Evolutionary conservation across 106 monocot genomes (phyloP).

Genomic region (Narthecium ossifragum): DNA sequence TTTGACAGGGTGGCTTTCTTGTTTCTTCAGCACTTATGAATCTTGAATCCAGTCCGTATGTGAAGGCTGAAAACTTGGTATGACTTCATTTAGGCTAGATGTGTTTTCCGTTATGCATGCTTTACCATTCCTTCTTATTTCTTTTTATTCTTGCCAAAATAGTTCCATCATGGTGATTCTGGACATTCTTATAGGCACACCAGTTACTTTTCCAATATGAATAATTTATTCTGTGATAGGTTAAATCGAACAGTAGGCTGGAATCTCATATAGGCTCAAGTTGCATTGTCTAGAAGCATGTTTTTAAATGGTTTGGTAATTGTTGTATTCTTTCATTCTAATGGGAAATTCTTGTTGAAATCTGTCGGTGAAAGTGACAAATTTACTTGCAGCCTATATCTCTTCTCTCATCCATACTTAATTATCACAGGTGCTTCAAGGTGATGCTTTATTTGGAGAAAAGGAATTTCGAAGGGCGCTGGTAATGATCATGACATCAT

Average conservation of each 20-base stretch:
- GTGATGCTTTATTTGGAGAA: slow-evolving; percentile 89
- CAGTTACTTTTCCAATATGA: too few relatives aligned
- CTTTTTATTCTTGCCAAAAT: too few relatives aligned
- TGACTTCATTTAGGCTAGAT: too few relatives aligned
- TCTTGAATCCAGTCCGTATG: slow-evolving; percentile 43
- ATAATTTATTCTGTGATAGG: too few relatives aligned
- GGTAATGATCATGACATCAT: slow-evolving; percentile 31
- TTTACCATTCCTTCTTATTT: too few relatives aligned
- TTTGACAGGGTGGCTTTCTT: slow-evolving; percentile 77
- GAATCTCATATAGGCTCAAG: background rate
- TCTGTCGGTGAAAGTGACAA: too few relatives aligned
- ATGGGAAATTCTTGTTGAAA: background rate
- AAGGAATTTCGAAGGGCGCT: slow-evolving; percentile 84
- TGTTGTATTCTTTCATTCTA: background rate
- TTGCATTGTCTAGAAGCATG: background rate
- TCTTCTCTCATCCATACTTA: too few relatives aligned
- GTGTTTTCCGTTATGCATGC: too few relatives aligned
- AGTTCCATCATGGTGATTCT: too few relatives aligned
- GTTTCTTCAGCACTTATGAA: slow-evolving; percentile 58
- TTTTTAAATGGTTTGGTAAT: background rate
- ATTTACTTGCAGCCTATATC: too few relatives aligned
- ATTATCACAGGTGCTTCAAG: slow-evolving; percentile 71
- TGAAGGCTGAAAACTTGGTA: slow-evolving; percentile 84
- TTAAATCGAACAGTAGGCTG: too few relatives aligned
- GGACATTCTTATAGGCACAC: too few relatives aligned